Conservation (phyloP, 176 grass and related monocot genomes). For the Triticum dicoccoides region DNA sequence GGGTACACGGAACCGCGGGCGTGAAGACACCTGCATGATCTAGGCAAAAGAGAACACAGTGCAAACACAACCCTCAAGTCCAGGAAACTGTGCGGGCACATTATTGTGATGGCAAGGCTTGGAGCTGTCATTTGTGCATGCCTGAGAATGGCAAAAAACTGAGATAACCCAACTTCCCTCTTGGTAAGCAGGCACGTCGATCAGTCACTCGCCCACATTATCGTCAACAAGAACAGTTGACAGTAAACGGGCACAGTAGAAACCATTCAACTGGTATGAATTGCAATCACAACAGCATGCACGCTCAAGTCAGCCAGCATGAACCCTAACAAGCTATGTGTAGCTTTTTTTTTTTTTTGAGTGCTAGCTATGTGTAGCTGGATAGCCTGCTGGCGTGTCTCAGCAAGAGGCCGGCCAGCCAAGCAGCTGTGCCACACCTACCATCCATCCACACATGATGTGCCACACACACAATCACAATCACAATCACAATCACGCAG, state of each 20-base stretch:
- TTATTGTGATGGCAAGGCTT: not conserved
- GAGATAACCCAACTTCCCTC: not conserved
- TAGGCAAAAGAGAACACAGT: not conserved
- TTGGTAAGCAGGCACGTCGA: not conserved
- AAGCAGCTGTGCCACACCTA: slow-evolving; percentile 20
- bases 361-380: not conserved
- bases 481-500: not conserved
- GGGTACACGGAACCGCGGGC: not conserved
- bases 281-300: slow-evolving; percentile 19
- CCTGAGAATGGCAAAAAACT: not conserved
- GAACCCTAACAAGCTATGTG: slow-evolving; percentile 18
- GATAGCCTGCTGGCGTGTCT: slow-evolving; percentile 27
- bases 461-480: slow-evolving; percentile 6
- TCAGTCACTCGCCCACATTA: not conserved
- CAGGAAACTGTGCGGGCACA: not conserved
- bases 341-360: not conserved
- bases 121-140: slow-evolving; percentile 24
- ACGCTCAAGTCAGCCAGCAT: slow-evolving; percentile 8
- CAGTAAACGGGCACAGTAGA: not conserved
- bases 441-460: slow-evolving; percentile 4
- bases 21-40: not conserved
- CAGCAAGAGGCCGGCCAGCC: slow-evolving; percentile 36
- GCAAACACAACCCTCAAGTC: not conserved
- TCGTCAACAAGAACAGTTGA: not conserved
- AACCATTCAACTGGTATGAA: not conserved